Base-by-base conservation (phyloP, 306 rosid genomes). In the Prunus davidiana region DNA sequence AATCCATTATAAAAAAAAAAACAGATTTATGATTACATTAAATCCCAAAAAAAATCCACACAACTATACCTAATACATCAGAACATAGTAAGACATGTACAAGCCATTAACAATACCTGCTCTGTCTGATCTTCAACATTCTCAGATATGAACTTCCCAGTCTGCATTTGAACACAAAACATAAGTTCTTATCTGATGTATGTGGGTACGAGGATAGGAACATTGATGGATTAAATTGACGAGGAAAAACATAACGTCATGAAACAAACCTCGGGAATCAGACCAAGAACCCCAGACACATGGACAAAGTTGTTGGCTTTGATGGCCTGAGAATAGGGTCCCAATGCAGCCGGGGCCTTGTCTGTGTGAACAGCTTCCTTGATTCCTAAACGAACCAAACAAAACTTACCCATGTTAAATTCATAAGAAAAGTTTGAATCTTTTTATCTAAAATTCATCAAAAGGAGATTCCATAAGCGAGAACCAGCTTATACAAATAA, bases 261-360 rank as follows among this genome's bases (percentile, higher is more conserved):
- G 74, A 30, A 52, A 58, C 78, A 78, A 81, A 94, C 98, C 98
- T 95, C 90, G 0, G 98, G 97, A 78, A 87, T 78, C 73, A 95
- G 92, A 70, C 98, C 98, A 49, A 95, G 93, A 60, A 86, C 89
- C n/a, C 98, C 98, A 9, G 98, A 95, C 58, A 95, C 93, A 76
- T 85, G 89, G 49, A 95, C 79, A 58, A 86, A 84, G 81, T 95
- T 88, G 87, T 88, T 88, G 81, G 96, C 88, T 83, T 92, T 90
- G 83, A 90, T 92, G 71, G 96, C 98, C 79, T 95, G 98, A 66
- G 98, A 95, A 76, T 95, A 95, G 10, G 97, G 98, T 0, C 98
- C 98, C 83, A 95, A 83, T 54, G 98, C 97, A 0, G 97, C 98
- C 0, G 97, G 98, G 54, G 98, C 98, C 83, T 89, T 90, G 63